Evolutionary conservation across 2,329 filamentous ascomycete species (phyloP), one percentile per base, ranked within the genome.

Genomic region (Clonostachys byssicola): DNA sequence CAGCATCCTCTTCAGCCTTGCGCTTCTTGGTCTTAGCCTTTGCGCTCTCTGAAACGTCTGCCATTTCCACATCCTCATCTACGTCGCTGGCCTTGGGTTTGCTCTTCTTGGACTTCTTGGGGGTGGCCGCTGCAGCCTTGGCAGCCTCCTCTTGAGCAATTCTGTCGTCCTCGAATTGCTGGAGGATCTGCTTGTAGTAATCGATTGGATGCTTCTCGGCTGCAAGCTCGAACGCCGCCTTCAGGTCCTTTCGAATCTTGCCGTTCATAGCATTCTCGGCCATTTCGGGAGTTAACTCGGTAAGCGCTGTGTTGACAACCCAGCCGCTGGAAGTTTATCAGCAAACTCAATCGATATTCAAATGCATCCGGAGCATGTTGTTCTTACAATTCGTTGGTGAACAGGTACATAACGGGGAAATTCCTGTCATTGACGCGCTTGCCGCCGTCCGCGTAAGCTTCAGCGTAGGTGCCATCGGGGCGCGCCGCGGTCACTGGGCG

Each of bases 371-470:
- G 14, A 41, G 17, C 20, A 39, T 12, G 12, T n/a, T 39, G 36
- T 39, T 83, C 92, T 82, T 73, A 99, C 94, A 99, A 97, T 77
- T 97, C 92, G 60, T 97, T 96, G 36, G 92, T 96, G 53, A 83
- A 77, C 44, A 97, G 73, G 65, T 96, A 97, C 92, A 97, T 96
- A 61, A 97, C 85, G 6, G 92, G 89, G 64, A 91, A 97, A 33
- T 88, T 91, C 53, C 92, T 82, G 67, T 96, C 91, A 51, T 85
- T 81, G 40, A 81, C 84, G 55, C 91, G 88, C 74, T 94, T 94
- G 58, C 89, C 92, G 51, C 88, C 92, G 58, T 96, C 91, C 39
- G 85, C 82, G 62, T 89, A 96, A 54, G 92, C 88, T 50, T 91
- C 89, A 46, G 89, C 85, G 65, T 94, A 96, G 39, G 86, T 88